phyloP scores from a whole-genome alignment of 176 grass and related monocot species.

The Oryza rufipogon region DNA sequence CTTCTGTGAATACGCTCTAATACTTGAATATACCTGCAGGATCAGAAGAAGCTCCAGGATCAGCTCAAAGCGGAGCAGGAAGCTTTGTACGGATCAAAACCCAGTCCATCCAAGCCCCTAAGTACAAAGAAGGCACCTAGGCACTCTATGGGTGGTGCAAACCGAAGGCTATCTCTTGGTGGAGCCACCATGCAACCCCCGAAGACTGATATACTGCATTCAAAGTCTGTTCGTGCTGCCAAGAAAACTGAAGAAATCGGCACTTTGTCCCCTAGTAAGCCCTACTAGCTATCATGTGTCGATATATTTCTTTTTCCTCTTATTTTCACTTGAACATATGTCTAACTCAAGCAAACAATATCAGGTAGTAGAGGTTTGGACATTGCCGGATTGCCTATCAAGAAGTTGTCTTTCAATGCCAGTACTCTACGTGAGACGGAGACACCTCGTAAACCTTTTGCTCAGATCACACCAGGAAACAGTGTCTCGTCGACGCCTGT shows the following conservation, averaged over 20 bases:
- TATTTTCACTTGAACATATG: neutral
- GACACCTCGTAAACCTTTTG: constrained; percentile 73
- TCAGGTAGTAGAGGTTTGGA: constrained; percentile 63
- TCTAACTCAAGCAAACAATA: constrained; percentile 36
- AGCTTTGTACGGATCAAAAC: constrained; percentile 84
- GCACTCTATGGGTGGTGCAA: constrained; percentile 52
- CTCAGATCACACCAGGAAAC: constrained; percentile 53
- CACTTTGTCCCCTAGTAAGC: constrained; percentile 70
- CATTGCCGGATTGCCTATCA: constrained; percentile 62
- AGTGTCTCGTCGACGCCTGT: constrained; percentile 46
- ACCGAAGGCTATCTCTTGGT: constrained; percentile 74
- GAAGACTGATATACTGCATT: constrained; percentile 55
- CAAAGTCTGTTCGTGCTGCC: constrained; percentile 52
- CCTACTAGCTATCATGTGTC: neutral
- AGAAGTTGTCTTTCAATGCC: constrained; percentile 69
- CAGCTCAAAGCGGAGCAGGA: constrained; percentile 90
- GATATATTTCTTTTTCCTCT: neutral
- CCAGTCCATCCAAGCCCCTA: constrained; percentile 83
- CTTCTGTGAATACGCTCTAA: neutral
- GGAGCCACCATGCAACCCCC: constrained; percentile 57
- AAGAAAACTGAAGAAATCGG: constrained; percentile 64
- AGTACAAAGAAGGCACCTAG: constrained; percentile 66
- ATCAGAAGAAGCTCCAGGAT: constrained; percentile 83
- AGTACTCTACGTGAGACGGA: constrained; percentile 50
- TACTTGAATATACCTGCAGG: constrained; percentile 53